phyloP scores from a whole-genome alignment of 306 rosid genomes.

The Alnus rubra region DNA sequence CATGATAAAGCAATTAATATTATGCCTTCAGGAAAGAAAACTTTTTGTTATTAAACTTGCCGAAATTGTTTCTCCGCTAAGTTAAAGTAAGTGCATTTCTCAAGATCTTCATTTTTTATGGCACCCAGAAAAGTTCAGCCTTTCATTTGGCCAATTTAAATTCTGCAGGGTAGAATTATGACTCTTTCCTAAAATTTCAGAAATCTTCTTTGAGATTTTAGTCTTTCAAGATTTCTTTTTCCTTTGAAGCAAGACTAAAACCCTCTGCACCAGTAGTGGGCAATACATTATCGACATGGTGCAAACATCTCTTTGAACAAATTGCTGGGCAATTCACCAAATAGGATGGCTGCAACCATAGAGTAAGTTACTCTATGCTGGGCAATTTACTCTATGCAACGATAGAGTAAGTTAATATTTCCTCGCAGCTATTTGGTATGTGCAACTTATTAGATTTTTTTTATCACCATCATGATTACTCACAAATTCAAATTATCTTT shows the following conservation, averaged over 20 bases:
- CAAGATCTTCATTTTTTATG: not conserved
- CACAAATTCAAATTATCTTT: not conserved
- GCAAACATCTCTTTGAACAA: not conserved
- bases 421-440: not conserved
- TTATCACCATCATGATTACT: not conserved
- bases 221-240: not conserved
- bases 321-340: not conserved
- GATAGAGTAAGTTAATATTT: not conserved
- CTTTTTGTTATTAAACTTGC: not conserved
- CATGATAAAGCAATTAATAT: not conserved
- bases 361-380: not conserved
- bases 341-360: not conserved
- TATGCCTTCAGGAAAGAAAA: not conserved
- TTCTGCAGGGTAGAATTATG: not conserved
- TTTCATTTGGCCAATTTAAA: not conserved
- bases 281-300: not conserved
- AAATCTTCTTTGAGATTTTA: not conserved
- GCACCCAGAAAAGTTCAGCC: not conserved
- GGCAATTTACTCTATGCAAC: not conserved
- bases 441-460: not conserved
- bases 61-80: not conserved
- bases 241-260: not conserved
- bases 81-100: not conserved
- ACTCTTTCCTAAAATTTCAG: not conserved
- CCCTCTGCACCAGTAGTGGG: not conserved